Base-by-base conservation (phyloP, 805 yeast genomes). In the Suhomyces sp. region DNA sequence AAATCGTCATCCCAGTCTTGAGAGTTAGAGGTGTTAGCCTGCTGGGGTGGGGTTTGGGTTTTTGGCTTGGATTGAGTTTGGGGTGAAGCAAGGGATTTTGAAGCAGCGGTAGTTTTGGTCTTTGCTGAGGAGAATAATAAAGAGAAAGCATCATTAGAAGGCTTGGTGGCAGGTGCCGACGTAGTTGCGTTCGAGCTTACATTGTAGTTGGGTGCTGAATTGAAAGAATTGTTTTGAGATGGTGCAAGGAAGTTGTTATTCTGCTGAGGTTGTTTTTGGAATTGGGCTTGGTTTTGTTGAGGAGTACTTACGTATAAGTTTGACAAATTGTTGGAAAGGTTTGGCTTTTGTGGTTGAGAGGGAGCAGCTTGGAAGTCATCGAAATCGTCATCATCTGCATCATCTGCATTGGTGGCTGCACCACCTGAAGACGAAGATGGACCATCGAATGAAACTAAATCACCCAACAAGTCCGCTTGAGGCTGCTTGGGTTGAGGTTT, bases 291-390 rank as follows among this genome's bases (percentile, higher is more conserved):
- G 59, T 59, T 53, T 43, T 61, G 65, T 40, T 62, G 65, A 44
- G 60, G 60, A 51, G 50, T 27, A 27, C n/a, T 59, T 46, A 60
- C 66, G 54, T 64, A 64, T 55, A 71, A 63, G 54, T 58, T 65
- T 29, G 64, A 61, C 49, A 69, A 60, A 54, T 64, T 64, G 60
- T 56, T 60, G 24, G 63, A 48, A 43, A 62, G 52, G 19, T 53
- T 54, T 50, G 47, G 60, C 53, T 58, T 55, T 50, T 44, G 54
- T 52, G 55, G 66, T 44, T 64, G 66, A 15, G 71, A 68, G 7
- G 86, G 84, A 3, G 80, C 83, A 10, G 90, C 87, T 67, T 87
- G 93, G 77, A 87, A 87, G 57, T 87, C 94, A 57, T 87, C 90
- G 64, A 88, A 88, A 40, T 87, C 94, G 56, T 86, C 89, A 50